Conservation (phyloP, 2,329 filamentous ascomycete species). For the Elsinoe ampelina region DNA sequence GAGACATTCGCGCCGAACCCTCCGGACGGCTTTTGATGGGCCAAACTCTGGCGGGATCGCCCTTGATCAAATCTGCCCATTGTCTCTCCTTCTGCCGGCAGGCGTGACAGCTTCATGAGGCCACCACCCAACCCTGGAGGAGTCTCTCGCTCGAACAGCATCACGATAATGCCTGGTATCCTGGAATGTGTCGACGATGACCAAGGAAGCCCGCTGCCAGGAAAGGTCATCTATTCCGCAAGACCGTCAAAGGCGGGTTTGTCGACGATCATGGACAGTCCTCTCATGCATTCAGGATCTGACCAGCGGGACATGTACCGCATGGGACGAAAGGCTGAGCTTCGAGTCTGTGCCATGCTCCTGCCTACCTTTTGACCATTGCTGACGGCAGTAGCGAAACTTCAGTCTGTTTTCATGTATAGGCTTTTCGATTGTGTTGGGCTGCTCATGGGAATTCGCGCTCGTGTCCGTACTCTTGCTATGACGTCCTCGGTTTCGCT, state of each 20-base stretch:
- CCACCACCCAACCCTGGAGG: not conserved
- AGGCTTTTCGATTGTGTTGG: slow-evolving; percentile 23
- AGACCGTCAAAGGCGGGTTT: slow-evolving; percentile 3
- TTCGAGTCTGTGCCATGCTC: not conserved
- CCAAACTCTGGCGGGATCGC: not conserved
- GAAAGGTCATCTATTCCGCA: not conserved
- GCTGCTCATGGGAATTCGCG: slow-evolving; percentile 24
- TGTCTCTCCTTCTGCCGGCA: not conserved
- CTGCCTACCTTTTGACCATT: not conserved
- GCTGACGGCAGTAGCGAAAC: slow-evolving; percentile 16
- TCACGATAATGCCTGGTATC: slow-evolving; percentile 12
- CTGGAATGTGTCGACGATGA: slow-evolving; percentile 11
- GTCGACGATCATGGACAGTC: slow-evolving; percentile 9
- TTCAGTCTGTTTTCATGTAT: slow-evolving; percentile 22
- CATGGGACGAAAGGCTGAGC: slow-evolving; percentile 12
- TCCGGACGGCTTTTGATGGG: not conserved
- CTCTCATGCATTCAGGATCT: slow-evolving; percentile 1
- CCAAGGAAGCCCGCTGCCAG: slow-evolving; percentile 1
- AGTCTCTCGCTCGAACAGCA: slow-evolving; percentile 1
- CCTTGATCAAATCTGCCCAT: slow-evolving; percentile 1
- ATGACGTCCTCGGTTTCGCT: not conserved
- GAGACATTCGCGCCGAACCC: not conserved
- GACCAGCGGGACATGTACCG: slow-evolving; percentile 13
- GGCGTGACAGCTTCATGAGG: slow-evolving; percentile 10
- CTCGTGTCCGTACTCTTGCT: slow-evolving; percentile 9